These are phyloP conservation scores for Knoxdaviesia proteae DNA, from an alignment of 2,329 filamentous ascomycete species.

Conservation along the genomic window DNA sequence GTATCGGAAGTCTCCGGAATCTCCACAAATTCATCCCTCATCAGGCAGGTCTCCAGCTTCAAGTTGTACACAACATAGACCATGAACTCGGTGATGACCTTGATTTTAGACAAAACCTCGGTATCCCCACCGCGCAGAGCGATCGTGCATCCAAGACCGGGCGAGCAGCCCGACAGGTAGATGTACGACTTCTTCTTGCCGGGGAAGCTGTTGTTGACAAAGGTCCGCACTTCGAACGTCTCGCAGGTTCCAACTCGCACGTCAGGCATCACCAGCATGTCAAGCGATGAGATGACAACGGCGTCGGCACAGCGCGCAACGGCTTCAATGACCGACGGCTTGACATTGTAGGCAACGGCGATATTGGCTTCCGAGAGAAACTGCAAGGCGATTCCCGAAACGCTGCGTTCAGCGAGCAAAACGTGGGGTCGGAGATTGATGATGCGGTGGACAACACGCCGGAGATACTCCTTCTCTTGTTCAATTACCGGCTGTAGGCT, in stretches of 20 bases:
- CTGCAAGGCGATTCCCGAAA: slow-evolving; percentile 77
- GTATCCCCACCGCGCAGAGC: slow-evolving; percentile 66
- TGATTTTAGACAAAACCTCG: slow-evolving; percentile 53
- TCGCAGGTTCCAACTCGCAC: slow-evolving; percentile 62
- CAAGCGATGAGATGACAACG: slow-evolving; percentile 80
- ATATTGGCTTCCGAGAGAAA: slow-evolving; percentile 77
- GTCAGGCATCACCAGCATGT: slow-evolving; percentile 59
- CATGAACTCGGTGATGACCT: slow-evolving; percentile 95
- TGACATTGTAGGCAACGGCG: slow-evolving; percentile 89
- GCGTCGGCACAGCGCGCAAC: slow-evolving; percentile 85
- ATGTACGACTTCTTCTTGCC: slow-evolving; percentile 86
- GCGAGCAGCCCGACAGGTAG: slow-evolving; percentile 76
- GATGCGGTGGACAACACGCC: slow-evolving; percentile 81
- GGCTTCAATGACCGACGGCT: slow-evolving; percentile 84
- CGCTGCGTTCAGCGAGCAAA: slow-evolving; percentile 77
- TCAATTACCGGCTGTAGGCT: slow-evolving; percentile 91
- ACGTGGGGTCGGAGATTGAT: slow-evolving; percentile 68
- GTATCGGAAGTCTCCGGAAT: slow-evolving; percentile 39
- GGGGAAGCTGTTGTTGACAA: slow-evolving; percentile 54
- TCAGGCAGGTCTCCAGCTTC: slow-evolving; percentile 81
- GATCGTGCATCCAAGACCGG: slow-evolving; percentile 85
- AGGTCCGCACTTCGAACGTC: slow-evolving; percentile 90
- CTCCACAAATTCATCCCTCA: slow-evolving; percentile 80
- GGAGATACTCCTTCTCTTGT: slow-evolving; percentile 84
- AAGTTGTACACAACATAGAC: slow-evolving; percentile 97